Evolutionary conservation across 306 rosid genomes (phyloP), one percentile per base, ranked within the genome.

Genomic region (Castanopsis chinensis): DNA sequence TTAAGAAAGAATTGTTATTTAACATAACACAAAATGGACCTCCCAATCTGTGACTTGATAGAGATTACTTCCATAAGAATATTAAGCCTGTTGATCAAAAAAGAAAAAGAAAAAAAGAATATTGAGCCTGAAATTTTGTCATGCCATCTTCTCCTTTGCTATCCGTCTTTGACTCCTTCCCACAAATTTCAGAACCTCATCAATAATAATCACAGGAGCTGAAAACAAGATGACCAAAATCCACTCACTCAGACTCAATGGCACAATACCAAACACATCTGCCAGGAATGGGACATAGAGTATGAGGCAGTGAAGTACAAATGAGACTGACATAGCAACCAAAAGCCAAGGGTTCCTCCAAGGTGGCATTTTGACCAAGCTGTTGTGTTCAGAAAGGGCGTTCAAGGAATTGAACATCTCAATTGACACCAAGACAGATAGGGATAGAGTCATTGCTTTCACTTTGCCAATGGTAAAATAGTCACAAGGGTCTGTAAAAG

Each of bases 261-360:
- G n/a, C n/a, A n/a, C n/a, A n/a, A n/a, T n/a, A n/a, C n/a, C n/a
- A n/a, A n/a, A n/a, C n/a, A n/a, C n/a, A n/a, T n/a, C n/a, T n/a
- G n/a, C n/a, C n/a, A n/a, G n/a, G n/a, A n/a, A n/a, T n/a, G n/a
- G n/a, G n/a, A n/a, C n/a, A n/a, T 25, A 25, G n/a, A n/a, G n/a
- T n/a, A n/a, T n/a, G n/a, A n/a, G n/a, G n/a, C n/a, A n/a, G n/a
- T n/a, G n/a, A n/a, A n/a, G n/a, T n/a, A n/a, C n/a, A n/a, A n/a
- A n/a, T n/a, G n/a, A n/a, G n/a, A n/a, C 18, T 21, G 89, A 77
- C 93, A 91, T 89, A 69, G 96, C 96, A 32, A 82, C 91, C 91
- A 92, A 81, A 73, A 92, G 97, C 93, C 96, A 92, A 54, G 96
- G 96, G 81, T 90, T 92, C 90, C 80, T 90, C 97, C 97, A 92